Base-by-base conservation (phyloP, 768 basidiomycete genomes). In the Suillus subalutaceus region DNA sequence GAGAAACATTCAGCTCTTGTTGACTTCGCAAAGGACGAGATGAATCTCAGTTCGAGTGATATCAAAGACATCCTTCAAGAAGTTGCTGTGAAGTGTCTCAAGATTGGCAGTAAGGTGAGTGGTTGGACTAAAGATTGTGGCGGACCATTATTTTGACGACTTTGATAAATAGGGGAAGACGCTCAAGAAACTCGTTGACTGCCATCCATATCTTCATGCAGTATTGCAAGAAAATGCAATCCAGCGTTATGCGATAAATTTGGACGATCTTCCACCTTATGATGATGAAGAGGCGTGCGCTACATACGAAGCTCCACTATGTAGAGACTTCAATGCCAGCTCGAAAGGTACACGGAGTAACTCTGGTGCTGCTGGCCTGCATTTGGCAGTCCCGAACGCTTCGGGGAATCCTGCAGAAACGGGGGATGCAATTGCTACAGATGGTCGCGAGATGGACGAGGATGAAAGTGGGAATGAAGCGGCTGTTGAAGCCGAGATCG, bases 71-170 rank as follows among this genome's bases (percentile, higher is more conserved):
- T 92, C 35, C 79, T 88, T 10, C 80, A 84, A 70, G 87, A 90
- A n/a, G 86, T 91, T 44, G 84, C 85, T 8, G 73, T 81, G 60
- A 81, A 80, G 64, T 90, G 87, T 72, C 76, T 92, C 60, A 87
- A 86, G 72, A 81, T 88, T 60, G 84, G 86, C 10, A 88, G 87
- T 82, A 85, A 78, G 74, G 77, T 75, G 68, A 64, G 69, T 43
- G 6, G n/a, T 41, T 43, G 3, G 12, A 20, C 10, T 4, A 8
- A 8, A 32, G 18, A 20, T 18, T 6, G 8, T 12, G 16, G 18
- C 12, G 30, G 41, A 13, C 26, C 18, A 32, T 43, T 32, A 41
- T 43, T 60, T 41, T 60, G 41, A 60, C 12, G 41, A 30, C 26
- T 43, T 37, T n/a, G 26, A 43, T 6, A 65, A 58, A 32, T 65